Conservation (phyloP, 2,329 filamentous ascomycete genomes). For the Colletotrichum tropicicola region DNA sequence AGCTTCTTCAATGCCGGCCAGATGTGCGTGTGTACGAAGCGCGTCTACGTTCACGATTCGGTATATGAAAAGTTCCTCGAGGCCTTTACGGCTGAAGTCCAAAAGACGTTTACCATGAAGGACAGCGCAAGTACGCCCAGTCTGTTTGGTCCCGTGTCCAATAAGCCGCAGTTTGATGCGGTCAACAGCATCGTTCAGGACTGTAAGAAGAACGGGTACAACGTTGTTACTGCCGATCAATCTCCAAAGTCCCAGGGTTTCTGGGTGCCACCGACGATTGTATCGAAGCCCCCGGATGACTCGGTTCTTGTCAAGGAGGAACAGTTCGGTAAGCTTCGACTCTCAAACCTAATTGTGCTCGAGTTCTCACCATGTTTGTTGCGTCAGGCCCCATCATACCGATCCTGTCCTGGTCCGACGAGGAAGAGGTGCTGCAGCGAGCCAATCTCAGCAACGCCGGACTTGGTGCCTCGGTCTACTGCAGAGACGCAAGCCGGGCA, state of each 20-base stretch:
- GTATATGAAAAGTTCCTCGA: conserved; percentile 65
- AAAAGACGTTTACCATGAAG: neutral
- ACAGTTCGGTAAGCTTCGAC: conserved; percentile 44
- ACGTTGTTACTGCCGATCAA: conserved; percentile 42
- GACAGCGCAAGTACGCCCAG: conserved; percentile 29
- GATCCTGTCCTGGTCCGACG: conserved; percentile 66
- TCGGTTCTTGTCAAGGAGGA: conserved; percentile 65
- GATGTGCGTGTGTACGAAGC: conserved; percentile 65
- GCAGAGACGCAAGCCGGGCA: conserved; percentile 58
- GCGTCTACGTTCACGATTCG: conserved; percentile 68
- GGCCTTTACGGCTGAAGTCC: conserved; percentile 37
- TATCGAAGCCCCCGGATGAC: conserved; percentile 66
- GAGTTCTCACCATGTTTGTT: neutral
- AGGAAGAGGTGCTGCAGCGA: conserved; percentile 65
- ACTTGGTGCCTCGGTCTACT: conserved; percentile 67
- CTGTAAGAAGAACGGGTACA: conserved; percentile 34
- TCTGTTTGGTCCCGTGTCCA: conserved; percentile 67
- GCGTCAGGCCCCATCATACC: conserved; percentile 67
- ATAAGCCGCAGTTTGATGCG: conserved; percentile 69
- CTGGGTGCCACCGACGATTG: conserved; percentile 65
- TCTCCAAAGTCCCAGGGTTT: conserved; percentile 53
- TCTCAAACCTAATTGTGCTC: neutral
- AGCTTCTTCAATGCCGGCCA: conserved; percentile 64
- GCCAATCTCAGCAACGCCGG: conserved; percentile 63
- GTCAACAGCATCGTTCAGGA: conserved; percentile 57